Conservation (phyloP, 2,329 filamentous ascomycete species). For the Hypocreales sp. region DNA sequence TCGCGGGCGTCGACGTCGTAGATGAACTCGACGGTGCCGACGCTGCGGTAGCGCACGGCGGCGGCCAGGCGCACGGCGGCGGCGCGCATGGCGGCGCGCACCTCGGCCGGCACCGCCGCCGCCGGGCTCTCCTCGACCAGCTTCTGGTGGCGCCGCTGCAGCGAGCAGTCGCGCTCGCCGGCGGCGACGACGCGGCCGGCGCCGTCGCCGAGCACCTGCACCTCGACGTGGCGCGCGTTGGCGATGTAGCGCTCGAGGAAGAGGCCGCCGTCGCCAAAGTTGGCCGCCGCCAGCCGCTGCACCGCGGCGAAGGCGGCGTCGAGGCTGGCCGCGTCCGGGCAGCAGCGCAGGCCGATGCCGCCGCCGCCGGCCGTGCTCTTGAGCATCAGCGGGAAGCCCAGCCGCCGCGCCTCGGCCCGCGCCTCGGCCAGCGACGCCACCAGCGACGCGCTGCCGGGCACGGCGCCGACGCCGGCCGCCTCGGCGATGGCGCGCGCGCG, state of each 20-base stretch:
- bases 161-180: conserved; percentile 33
- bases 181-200: conserved; percentile 21
- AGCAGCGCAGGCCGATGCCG: conserved; percentile 25
- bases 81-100: conserved; percentile 17
- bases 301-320: conserved; percentile 18
- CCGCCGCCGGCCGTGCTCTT: conserved; percentile 33
- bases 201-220: conserved; percentile 32
- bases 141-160: conserved; percentile 35
- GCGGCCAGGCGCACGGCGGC: conserved; percentile 20
- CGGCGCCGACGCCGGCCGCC: conserved; percentile 13
- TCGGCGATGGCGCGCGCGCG: conserved; percentile 17
- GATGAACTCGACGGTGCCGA: conserved; percentile 30
- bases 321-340: conserved; percentile 14
- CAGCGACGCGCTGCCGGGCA: conserved; percentile 16
- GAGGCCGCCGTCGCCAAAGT: conserved; percentile 23
- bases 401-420: conserved; percentile 9
- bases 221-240: conserved; percentile 28
- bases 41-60: conserved; percentile 21
- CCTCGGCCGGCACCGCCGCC: conserved; percentile 13
- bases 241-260: conserved; percentile 27
- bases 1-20: conserved; percentile 19
- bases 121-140: conserved; percentile 31
- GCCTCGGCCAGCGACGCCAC: conserved; percentile 14
- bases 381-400: conserved; percentile 26
- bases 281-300: conserved; percentile 20